Base-by-base conservation (phyloP, 768 basidiomycete genomes). In the Pisolithus sp. region DNA sequence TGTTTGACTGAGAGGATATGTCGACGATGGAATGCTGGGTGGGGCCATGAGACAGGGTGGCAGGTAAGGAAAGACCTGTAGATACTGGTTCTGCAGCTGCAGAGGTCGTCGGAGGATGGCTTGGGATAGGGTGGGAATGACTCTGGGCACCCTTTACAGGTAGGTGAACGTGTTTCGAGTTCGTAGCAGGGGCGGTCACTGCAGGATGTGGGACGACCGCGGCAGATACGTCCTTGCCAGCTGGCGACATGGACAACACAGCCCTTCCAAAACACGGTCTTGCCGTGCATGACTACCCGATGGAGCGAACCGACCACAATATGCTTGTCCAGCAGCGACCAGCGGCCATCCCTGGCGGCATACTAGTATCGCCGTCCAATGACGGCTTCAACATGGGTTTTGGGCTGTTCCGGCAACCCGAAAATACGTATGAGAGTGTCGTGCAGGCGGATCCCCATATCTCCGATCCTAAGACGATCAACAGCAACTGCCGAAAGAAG, bases 1-100 rank as follows among this genome's bases (percentile, higher is more conserved):
- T 98, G 93, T 65, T 93, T 96, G 54, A 98, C 93, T 0, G 91
- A 84, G 17, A 98, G 81, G 53, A 98, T 92, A 66, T 97, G 92
- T 37, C 91, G 83, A 51, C 91, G 85, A 60, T 93, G 83, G 85
- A 95, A 98, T 3, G 91, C 82, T 0, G 90, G 89, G 59, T 93
- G 88, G 49, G 81, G n/a, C 34, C 53, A 15, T 69, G 66, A 7
- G 51, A 45, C 40, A 66, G 28, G 47, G 46, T 53, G 5, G 66
- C 28, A 21, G 45, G 47, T 13, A 42, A 28, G 9, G 54, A 30
- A 61, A 48, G 28, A 53, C 39, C 8, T 60, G 46, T 38, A 56
- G 41, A 10, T 43, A 49, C 20, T 45, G 45, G 5, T 15, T 20
- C 36, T 8, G 30, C 12, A 7, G 39, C 36, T 18, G 43, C 30